phyloP scores from a whole-genome alignment of 176 grass and related monocot genomes.

The Canna indica region DNA sequence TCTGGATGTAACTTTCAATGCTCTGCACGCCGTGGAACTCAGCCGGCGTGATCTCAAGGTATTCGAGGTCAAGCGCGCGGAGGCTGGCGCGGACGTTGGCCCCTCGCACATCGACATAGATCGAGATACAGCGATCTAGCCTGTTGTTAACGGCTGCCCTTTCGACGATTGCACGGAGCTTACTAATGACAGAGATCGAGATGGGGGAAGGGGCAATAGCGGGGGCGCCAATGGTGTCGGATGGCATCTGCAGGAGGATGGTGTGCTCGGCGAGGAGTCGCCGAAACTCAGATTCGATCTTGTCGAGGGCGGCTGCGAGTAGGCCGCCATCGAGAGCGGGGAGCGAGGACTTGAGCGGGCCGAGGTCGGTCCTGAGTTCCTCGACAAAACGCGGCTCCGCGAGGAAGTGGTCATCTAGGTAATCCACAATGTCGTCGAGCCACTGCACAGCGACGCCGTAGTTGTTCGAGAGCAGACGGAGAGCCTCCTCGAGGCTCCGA shows the following conservation, averaged over 20 bases:
- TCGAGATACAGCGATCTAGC: slow-evolving; percentile 15
- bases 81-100: slow-evolving; percentile 19
- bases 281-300: slow-evolving; percentile 52
- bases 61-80: slow-evolving; percentile 15
- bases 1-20: slow-evolving; percentile 3
- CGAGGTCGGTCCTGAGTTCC: slow-evolving; percentile 37
- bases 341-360: slow-evolving; percentile 20
- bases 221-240: background rate
- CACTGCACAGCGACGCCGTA: slow-evolving; percentile 66
- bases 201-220: slow-evolving; percentile 28
- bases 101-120: slow-evolving; percentile 12
- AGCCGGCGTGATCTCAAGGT: slow-evolving; percentile 12
- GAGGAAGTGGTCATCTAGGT: slow-evolving; percentile 67
- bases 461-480: slow-evolving; percentile 57
- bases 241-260: slow-evolving; percentile 34
- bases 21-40: slow-evolving; percentile 16
- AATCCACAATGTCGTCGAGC: slow-evolving; percentile 84
- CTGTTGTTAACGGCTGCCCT: slow-evolving; percentile 20
- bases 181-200: slow-evolving; percentile 35
- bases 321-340: slow-evolving; percentile 43
- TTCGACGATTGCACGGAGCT: slow-evolving; percentile 57
- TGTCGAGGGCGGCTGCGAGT: slow-evolving; percentile 49
- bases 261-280: slow-evolving; percentile 52
- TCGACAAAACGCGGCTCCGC: slow-evolving; percentile 67
- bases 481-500: slow-evolving; percentile 59